These are phyloP conservation scores for Dothistroma pini DNA, from an alignment of 2,329 filamentous ascomycete species.

Conservation along the genomic window DNA sequence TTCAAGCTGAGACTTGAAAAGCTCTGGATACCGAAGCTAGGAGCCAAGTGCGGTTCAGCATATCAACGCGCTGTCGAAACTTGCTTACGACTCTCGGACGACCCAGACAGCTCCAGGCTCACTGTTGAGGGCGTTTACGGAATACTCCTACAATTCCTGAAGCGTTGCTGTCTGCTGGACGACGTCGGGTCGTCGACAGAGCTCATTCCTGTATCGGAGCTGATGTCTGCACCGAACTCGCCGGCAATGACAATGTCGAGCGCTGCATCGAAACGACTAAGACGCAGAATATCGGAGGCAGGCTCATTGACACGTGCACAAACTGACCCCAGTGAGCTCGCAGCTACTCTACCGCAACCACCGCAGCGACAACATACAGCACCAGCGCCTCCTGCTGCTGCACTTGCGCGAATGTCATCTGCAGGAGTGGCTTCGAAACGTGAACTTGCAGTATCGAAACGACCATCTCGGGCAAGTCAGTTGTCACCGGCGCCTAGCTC, in stretches of 20 bases:
- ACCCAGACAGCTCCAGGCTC: slow-evolving; percentile 23
- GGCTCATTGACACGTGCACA: slow-evolving; percentile 21
- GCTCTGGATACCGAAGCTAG: slow-evolving; percentile 61
- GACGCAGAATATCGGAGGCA: slow-evolving; percentile 14
- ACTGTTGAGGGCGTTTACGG: slow-evolving; percentile 31
- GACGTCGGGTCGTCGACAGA: slow-evolving; percentile 28
- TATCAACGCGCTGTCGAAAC: slow-evolving; percentile 72
- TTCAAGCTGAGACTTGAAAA: slow-evolving; percentile 63
- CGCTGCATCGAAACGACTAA: slow-evolving; percentile 5
- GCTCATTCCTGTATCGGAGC: slow-evolving; percentile 24
- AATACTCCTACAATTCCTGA: slow-evolving; percentile 32
- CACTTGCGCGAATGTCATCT: not conserved
- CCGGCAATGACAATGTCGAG: slow-evolving; percentile 11
- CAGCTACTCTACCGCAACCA: slow-evolving; percentile 2
- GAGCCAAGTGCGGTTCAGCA: slow-evolving; percentile 66
- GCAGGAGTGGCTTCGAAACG: not conserved
- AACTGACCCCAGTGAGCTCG: slow-evolving; percentile 19
- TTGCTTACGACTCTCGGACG: slow-evolving; percentile 67
- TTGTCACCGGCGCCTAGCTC: slow-evolving; percentile 8
- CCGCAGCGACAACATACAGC: slow-evolving; percentile 2
- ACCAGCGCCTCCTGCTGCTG: slow-evolving; percentile 7
- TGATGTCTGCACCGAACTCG: slow-evolving; percentile 19
- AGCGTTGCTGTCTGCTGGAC: slow-evolving; percentile 36
- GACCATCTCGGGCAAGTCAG: slow-evolving; percentile 4
- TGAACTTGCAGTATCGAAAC: not conserved